Conservation (phyloP, 495 filamentous ascomycete species). For the Lineolata rhizophorae region DNA sequence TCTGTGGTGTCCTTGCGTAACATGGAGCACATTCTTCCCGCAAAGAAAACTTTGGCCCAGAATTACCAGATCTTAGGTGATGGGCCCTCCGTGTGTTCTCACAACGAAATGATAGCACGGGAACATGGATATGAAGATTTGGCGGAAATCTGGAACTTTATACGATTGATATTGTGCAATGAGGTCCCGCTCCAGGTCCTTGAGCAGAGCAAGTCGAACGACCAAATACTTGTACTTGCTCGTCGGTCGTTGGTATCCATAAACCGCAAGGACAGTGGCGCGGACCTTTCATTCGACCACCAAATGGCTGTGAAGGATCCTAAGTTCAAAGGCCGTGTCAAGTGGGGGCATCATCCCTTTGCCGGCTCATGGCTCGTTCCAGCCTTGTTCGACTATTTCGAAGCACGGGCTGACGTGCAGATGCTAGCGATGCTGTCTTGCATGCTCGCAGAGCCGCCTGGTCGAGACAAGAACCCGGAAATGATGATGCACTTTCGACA, state of each 20-base stretch:
- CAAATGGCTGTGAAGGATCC: constrained; percentile 12
- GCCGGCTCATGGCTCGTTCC: constrained; percentile 50
- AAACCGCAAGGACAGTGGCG: constrained; percentile 23
- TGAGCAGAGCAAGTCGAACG: constrained; percentile 21
- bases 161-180: constrained; percentile 53
- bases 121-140: constrained; percentile 51
- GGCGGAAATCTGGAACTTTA: constrained; percentile 67
- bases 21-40: constrained; percentile 42
- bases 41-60: constrained; percentile 50
- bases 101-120: constrained; percentile 61
- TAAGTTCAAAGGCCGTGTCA: constrained; percentile 32
- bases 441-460: constrained; percentile 45
- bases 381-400: constrained; percentile 45
- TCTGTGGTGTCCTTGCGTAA: constrained; percentile 50
- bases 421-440: constrained; percentile 93
- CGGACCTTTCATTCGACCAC: constrained; percentile 25
- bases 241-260: constrained; percentile 19
- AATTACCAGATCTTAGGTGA: constrained; percentile 72
- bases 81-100: constrained; percentile 51
- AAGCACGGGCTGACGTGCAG: constrained; percentile 59
- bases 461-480: constrained; percentile 11
- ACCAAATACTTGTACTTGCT: constrained; percentile 40
- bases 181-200: constrained; percentile 48
- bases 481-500: constrained; percentile 11
- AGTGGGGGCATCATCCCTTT: constrained; percentile 72